Percentiles rank a stretch among this genome's conserved stretches.
These are phyloP conservation scores for Verticillium nonalfalfae DNA, from an alignment of 2,329 filamentous ascomycete genomes.

Conservation along the genomic window DNA sequence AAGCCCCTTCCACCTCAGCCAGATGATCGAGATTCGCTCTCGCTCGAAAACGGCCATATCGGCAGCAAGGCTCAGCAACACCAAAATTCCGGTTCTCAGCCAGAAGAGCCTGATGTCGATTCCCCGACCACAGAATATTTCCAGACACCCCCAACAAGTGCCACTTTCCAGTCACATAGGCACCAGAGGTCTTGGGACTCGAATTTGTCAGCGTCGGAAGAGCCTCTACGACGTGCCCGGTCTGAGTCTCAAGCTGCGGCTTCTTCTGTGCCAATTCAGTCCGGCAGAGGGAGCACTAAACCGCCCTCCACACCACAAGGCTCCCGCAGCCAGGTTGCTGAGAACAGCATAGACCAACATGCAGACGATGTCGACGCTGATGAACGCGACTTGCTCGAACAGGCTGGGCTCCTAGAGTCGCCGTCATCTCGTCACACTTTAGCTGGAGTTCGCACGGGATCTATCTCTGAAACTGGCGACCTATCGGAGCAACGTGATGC, in stretches of 20 bases:
- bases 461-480: conserved; percentile 32
- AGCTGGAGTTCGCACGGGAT: conserved; percentile 20
- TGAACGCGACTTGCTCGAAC: conserved; percentile 61
- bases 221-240: conserved; percentile 23
- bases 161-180: conserved; percentile 25
- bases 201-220: conserved; percentile 23
- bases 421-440: conserved; percentile 19
- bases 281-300: not conserved
- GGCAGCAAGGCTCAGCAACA: not conserved
- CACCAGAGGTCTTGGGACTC: conserved; percentile 37
- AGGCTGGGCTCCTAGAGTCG: conserved; percentile 56
- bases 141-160: conserved; percentile 39
- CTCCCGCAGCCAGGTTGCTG: not conserved
- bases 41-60: not conserved
- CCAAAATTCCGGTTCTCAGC: not conserved
- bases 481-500: conserved; percentile 27
- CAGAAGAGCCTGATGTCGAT: conserved; percentile 20
- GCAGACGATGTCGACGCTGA: conserved; percentile 53
- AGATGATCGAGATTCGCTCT: not conserved
- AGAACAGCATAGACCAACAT: conserved; percentile 14
- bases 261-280: conserved; percentile 19
- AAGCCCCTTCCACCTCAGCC: conserved; percentile 1
- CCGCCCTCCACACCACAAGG: not conserved
- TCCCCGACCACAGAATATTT: conserved; percentile 38
- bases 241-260: conserved; percentile 36